Conservation (phyloP, 2,329 filamentous ascomycete genomes). For the Pseudopithomyces chartarum region DNA sequence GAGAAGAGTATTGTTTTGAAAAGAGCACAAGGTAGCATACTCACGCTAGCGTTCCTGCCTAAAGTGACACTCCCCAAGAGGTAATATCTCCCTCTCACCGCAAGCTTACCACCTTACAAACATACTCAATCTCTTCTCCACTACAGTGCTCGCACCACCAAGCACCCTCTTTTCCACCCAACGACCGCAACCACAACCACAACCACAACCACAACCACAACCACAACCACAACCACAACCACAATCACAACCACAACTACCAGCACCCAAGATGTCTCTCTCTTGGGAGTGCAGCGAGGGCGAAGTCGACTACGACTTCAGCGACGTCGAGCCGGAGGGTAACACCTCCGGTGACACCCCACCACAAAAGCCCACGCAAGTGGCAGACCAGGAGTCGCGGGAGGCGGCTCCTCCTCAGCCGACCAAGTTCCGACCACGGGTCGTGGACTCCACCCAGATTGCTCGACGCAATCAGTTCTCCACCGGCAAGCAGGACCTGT, state of each 20-base stretch:
- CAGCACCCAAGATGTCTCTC: not conserved
- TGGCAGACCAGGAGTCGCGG: not conserved
- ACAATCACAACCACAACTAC: too few species aligned
- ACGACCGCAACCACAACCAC: not conserved
- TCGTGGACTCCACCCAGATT: not conserved
- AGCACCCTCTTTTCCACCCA: not conserved
- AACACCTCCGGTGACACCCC: not conserved
- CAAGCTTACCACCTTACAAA: not conserved
- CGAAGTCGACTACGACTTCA: not conserved
- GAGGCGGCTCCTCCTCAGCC: too few species aligned
- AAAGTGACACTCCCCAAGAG: not conserved
- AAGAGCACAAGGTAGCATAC: too few species aligned
- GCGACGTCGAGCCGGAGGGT: not conserved
- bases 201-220: too few species aligned
- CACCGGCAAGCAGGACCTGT: not conserved
- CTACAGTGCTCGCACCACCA: not conserved
- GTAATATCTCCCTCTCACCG: not conserved
- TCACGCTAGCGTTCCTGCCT: not conserved
- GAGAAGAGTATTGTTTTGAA: too few species aligned
- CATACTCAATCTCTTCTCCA: not conserved
- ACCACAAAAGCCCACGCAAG: not conserved
- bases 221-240: too few species aligned
- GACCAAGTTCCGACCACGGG: too few species aligned
- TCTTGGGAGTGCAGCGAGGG: not conserved
- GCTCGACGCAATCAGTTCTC: not conserved